Evolutionary conservation across 2,329 filamentous ascomycete genomes (phyloP).

Genomic region (Rhytidhysteron rufulum): DNA sequence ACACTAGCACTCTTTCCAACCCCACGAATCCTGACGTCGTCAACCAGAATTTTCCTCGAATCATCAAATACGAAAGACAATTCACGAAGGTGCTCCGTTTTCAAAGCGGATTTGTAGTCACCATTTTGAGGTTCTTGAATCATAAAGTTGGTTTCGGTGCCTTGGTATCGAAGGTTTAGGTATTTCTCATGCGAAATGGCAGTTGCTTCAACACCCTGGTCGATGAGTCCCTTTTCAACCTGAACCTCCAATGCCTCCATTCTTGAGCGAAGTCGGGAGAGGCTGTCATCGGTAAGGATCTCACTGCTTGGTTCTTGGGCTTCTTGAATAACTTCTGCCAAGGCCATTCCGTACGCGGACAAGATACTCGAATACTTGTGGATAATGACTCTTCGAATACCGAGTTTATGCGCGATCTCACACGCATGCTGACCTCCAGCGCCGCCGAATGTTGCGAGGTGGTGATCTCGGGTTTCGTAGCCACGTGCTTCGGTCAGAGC

Average conservation of each 20-base stretch:
- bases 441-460: slow-evolving; percentile 25
- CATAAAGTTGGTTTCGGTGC: slow-evolving; percentile 44
- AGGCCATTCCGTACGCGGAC: slow-evolving; percentile 46
- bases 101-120: slow-evolving; percentile 35
- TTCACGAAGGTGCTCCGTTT: slow-evolving; percentile 37
- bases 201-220: slow-evolving; percentile 59
- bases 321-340: slow-evolving; percentile 46
- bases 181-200: slow-evolving; percentile 29
- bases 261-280: slow-evolving; percentile 57
- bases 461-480: slow-evolving; percentile 15
- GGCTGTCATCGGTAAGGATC: slow-evolving; percentile 21
- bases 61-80: slow-evolving; percentile 40
- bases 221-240: slow-evolving; percentile 54
- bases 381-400: slow-evolving; percentile 42
- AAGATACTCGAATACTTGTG: slow-evolving; percentile 46
- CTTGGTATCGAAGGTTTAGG: slow-evolving; percentile 44
- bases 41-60: slow-evolving; percentile 41
- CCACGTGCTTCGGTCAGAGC: slow-evolving; percentile 25
- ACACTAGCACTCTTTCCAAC: slow-evolving; percentile 15
- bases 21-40: slow-evolving; percentile 42
- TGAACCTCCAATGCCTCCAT: too few relatives aligned
- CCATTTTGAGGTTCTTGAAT: slow-evolving; percentile 28
- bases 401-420: slow-evolving; percentile 40
- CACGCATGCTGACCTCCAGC: slow-evolving; percentile 45
- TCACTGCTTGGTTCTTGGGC: slow-evolving; percentile 31